A percentile compares a stretch with the other conserved stretches of the same genome.
Conservation (phyloP, 768 basidiomycete species). For the Boletellus emodensis region DNA sequence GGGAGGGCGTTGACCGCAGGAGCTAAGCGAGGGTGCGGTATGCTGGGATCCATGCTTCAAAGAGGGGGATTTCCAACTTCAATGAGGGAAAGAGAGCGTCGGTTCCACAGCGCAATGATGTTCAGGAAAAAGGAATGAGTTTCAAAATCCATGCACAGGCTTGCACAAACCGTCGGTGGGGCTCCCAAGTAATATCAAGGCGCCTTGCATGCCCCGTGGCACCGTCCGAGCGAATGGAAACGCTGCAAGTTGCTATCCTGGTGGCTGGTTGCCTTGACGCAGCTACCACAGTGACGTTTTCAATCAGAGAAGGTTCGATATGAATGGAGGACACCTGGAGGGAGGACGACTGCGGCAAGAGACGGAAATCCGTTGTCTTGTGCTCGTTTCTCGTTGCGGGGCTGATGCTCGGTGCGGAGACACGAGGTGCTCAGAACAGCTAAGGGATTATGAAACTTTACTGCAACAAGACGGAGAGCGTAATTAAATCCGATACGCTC, state of each 20-base stretch:
- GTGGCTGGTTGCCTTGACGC: slow-evolving; percentile 8
- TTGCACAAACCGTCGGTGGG: slow-evolving; percentile 2
- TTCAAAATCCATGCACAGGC: slow-evolving; percentile 13
- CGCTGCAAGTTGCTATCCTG: not conserved
- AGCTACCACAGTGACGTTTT: slow-evolving; percentile 13
- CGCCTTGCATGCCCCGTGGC: slow-evolving; percentile 4
- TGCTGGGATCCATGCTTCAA: slow-evolving; percentile 19
- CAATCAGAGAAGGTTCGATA: slow-evolving; percentile 16
- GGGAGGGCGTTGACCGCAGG: slow-evolving; percentile 23
- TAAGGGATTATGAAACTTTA: slow-evolving; percentile 23
- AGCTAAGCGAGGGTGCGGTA: slow-evolving; percentile 25
- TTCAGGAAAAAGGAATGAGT: slow-evolving; percentile 5
- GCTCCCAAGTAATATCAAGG: not conserved
- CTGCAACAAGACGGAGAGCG: slow-evolving; percentile 3
- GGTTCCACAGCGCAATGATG: slow-evolving; percentile 4
- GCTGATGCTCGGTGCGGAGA: slow-evolving; percentile 14
- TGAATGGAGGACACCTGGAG: slow-evolving; percentile 15
- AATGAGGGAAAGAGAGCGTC: slow-evolving; percentile 3
- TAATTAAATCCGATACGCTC: slow-evolving; percentile 18
- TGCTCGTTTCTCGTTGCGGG: slow-evolving; percentile 16
- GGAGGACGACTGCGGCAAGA: slow-evolving; percentile 3
- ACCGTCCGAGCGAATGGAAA: slow-evolving; percentile 1
- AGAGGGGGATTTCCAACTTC: slow-evolving; percentile 14
- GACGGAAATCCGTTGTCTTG: slow-evolving; percentile 15
- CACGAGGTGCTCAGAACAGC: slow-evolving; percentile 10